Base-by-base conservation (phyloP, 179 eudicot species). In the Beta macrorhiza region DNA sequence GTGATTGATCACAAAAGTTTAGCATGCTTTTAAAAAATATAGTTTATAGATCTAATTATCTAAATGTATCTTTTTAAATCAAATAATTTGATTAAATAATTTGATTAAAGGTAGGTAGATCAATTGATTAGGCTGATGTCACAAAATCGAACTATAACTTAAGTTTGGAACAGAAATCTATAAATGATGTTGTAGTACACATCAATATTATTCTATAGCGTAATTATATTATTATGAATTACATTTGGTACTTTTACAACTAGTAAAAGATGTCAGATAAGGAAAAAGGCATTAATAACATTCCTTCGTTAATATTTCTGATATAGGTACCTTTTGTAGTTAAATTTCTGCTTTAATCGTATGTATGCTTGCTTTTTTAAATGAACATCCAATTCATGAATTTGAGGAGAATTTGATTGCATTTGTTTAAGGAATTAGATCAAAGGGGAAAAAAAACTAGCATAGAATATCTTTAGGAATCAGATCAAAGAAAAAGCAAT, bases 221-320 rank as follows among this genome's bases (percentile, higher is more conserved):
- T 19, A 19, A n/a, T 17, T 69, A 7, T 7, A 44, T 45, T 52
- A 69, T 69, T 69, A 3, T 20, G n/a, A 13, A 44, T 4, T 9
- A 74, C 68, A 32, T 70, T 29, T 42, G 58, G 37, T 81, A 12
- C 57, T 68, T 68, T 58, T 59, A 68, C 9, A 12, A 14, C 9
- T 57, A 5, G 32, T 22, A 70, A 67, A 49, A 42, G 72, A 9
- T 73, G 79, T 74, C 65, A 72, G 72, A 22, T 76, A 49, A 19
- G 59, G 45, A 5, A 55, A 55, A 25, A 22, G 10, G 32, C 15
- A 51, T n/a, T 22, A 44, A 6, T 59, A 32, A 25, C 49, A 32
- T 1, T 19, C 1, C 22, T 15, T 55, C 32, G 19, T 15, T 65
- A 4, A 16, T 20, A 67, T 55, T 81, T 5, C 14, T 51, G 32